Evolutionary conservation across 257 asterid species (phyloP).

Genomic region (Salvia splendens): DNA sequence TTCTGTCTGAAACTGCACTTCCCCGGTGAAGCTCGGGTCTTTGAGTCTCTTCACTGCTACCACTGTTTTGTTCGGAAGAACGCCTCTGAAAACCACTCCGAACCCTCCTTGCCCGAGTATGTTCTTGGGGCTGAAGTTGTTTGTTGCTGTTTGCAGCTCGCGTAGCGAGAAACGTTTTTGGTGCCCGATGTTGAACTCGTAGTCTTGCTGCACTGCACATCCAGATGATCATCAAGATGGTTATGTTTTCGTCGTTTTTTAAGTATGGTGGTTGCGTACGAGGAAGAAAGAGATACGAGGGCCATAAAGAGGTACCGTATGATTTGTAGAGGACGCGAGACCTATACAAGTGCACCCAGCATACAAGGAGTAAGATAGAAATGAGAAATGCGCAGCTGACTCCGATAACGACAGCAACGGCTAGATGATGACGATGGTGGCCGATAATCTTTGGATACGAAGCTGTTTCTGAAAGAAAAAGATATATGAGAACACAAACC

Average conservation of each 20-base stretch:
- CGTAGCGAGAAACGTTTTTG: slow-evolving; percentile 76
- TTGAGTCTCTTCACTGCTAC: slow-evolving; percentile 82
- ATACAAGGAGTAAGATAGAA: slow-evolving; percentile 53
- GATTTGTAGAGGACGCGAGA: slow-evolving; percentile 54
- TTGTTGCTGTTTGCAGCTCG: slow-evolving; percentile 78
- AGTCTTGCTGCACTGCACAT: slow-evolving; percentile 79
- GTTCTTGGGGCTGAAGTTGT: slow-evolving; percentile 75
- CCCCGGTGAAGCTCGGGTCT: slow-evolving; percentile 87
- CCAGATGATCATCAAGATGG: slow-evolving; percentile 25
- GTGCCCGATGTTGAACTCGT: slow-evolving; percentile 61
- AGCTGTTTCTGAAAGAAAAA: slow-evolving; percentile 53
- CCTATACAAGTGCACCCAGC: slow-evolving; percentile 75
- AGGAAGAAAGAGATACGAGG: slow-evolving; percentile 3
- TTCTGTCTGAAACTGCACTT: slow-evolving; percentile 93
- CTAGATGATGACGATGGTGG: slow-evolving; percentile 48
- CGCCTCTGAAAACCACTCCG: slow-evolving; percentile 84
- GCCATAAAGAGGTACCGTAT: slow-evolving; percentile 52
- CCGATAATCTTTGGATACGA: slow-evolving; percentile 43
- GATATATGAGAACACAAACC: neutral
- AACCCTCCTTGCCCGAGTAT: slow-evolving; percentile 91
- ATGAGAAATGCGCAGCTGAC: slow-evolving; percentile 58
- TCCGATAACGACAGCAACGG: slow-evolving; percentile 53
- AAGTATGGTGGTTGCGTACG: neutral
- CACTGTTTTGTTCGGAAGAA: slow-evolving; percentile 64
- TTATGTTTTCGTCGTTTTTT: slow-evolving; percentile 11